Conservation (phyloP, 2,329 filamentous ascomycete genomes). For the Xylariomycetidae sp. region DNA sequence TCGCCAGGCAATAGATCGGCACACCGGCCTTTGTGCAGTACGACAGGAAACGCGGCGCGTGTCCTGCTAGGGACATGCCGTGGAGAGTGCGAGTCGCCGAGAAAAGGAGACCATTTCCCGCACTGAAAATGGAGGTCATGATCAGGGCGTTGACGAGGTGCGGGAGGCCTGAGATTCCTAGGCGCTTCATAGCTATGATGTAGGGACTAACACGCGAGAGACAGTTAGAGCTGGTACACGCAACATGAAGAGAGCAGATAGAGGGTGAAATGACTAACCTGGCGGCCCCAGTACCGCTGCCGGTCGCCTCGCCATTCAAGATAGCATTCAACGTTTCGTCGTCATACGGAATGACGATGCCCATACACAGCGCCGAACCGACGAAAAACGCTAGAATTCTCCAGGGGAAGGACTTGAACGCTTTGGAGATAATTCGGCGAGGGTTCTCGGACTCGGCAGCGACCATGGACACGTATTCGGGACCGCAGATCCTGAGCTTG, state of each 20-base stretch:
- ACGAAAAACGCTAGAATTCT: constrained; percentile 58
- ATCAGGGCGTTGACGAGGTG: constrained; percentile 55
- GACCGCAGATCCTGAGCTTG: constrained; percentile 39
- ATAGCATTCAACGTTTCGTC: constrained; percentile 49
- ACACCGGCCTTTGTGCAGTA: constrained; percentile 48
- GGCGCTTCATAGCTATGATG: constrained; percentile 46
- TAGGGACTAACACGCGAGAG: too few species aligned
- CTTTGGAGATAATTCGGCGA: constrained; percentile 47
- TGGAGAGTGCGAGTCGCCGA: constrained; percentile 50
- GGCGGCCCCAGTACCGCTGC: constrained; percentile 44
- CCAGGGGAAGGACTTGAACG: constrained; percentile 58
- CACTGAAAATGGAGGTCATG: constrained; percentile 48
- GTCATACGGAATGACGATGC: constrained; percentile 53
- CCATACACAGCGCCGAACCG: constrained; percentile 52
- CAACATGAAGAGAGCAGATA: not conserved
- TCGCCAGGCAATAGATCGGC: constrained; percentile 52
- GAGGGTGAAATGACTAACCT: not conserved
- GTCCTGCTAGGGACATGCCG: constrained; percentile 47
- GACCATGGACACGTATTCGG: constrained; percentile 46
- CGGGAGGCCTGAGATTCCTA: constrained; percentile 44
- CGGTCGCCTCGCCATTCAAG: constrained; percentile 38
- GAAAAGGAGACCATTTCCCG: constrained; percentile 53
- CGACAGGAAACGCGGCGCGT: constrained; percentile 42
- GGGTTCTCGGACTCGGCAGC: constrained; percentile 47
- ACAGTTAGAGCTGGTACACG: not conserved